Conservation (phyloP, 1,284 basidiomycete species). For the Schizopora paradoxa region DNA sequence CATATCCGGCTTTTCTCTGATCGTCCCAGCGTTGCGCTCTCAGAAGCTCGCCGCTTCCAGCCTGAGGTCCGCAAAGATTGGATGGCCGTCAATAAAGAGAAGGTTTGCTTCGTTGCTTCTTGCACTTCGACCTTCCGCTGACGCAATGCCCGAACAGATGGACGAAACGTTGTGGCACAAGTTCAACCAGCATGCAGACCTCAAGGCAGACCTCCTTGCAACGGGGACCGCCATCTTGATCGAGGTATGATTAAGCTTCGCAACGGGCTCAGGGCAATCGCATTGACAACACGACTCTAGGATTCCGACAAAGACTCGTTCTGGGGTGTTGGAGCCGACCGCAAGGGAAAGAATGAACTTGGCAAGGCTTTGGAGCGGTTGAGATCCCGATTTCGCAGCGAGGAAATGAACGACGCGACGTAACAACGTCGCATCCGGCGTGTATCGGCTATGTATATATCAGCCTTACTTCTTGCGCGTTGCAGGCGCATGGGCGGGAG, state of each 20-base stretch:
- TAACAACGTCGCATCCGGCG: background rate
- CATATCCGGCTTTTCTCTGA: conserved; percentile 57
- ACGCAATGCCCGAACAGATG: conserved; percentile 41
- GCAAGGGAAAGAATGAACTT: conserved; percentile 61
- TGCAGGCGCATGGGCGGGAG: background rate
- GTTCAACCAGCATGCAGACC: conserved; percentile 55
- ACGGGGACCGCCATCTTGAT: conserved; percentile 58
- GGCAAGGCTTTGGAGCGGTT: conserved; percentile 61
- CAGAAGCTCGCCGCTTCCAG: conserved; percentile 60
- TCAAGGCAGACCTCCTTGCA: conserved; percentile 47
- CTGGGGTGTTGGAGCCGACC: conserved; percentile 61
- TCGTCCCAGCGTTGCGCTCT: conserved; percentile 54
- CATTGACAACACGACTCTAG: conserved; percentile 28
- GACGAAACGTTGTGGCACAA: conserved; percentile 53
- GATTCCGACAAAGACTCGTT: conserved; percentile 63
- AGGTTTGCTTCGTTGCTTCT: conserved; percentile 30
- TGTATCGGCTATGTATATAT: too few species aligned
- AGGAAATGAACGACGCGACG: background rate
- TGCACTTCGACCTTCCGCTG: background rate
- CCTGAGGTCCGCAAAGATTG: conserved; percentile 54
- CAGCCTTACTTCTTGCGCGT: background rate
- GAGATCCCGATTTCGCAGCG: conserved; percentile 43
- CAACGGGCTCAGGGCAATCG: background rate
- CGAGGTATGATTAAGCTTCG: conserved; percentile 39
- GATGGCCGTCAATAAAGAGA: conserved; percentile 55